phyloP scores from a whole-genome alignment of 129 eudicot genomes.

The Arctium minus region DNA sequence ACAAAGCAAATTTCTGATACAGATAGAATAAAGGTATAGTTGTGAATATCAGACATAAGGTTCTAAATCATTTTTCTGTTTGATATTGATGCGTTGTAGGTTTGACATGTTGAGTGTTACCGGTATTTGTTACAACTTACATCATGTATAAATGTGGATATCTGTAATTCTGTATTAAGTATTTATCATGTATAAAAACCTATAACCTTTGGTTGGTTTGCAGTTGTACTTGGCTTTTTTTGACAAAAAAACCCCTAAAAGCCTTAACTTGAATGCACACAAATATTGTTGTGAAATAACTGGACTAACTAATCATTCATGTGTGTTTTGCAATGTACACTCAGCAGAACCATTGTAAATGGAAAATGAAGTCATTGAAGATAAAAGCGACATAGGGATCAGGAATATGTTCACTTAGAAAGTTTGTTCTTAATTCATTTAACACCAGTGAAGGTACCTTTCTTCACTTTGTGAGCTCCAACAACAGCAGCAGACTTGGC shows the following conservation, averaged over 20 bases:
- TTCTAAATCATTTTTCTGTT: background rate
- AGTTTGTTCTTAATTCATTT: conserved; percentile 52
- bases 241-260: background rate
- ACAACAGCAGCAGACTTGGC: conserved; percentile 48
- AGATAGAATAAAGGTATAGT: conserved; percentile 63
- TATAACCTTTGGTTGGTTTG: background rate
- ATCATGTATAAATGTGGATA: no score
- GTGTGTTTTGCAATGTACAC: conserved; percentile 28
- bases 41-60: background rate
- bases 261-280: background rate
- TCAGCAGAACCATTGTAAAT: conserved; percentile 1
- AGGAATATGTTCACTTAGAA: conserved; percentile 27
- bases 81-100: background rate
- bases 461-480: conserved; percentile 50
- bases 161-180: no score
- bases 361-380: conserved; percentile 8
- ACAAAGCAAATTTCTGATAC: conserved; percentile 66
- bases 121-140: no score
- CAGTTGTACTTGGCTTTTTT: background rate
- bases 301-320: conserved; percentile 9
- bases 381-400: background rate
- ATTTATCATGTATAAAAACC: background rate
- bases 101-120: background rate
- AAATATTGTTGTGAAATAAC: background rate
- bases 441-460: conserved; percentile 41